Evolutionary conservation across 495 filamentous ascomycete species (phyloP).

Genomic region (Margaritispora aquatica): DNA sequence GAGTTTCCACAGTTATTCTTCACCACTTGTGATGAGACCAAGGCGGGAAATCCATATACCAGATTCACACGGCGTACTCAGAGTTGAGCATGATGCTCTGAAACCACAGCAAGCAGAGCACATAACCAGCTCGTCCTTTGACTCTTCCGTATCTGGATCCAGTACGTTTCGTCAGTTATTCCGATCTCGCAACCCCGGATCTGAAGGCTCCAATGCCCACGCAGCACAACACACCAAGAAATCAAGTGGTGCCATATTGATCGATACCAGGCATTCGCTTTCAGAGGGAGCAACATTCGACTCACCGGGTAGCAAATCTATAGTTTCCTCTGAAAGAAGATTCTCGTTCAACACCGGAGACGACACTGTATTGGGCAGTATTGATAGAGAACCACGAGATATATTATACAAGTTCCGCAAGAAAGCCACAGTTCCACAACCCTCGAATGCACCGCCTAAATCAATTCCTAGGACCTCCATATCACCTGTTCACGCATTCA

Average conservation of each 20-base stretch:
- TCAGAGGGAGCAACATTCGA: neutral
- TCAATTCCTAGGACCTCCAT: neutral
- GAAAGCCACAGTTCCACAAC: neutral
- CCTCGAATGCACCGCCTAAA: neutral
- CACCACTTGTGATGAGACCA: neutral
- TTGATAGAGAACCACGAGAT: neutral
- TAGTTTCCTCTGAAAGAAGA: neutral
- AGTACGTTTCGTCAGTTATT: neutral
- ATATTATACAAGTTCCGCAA: neutral
- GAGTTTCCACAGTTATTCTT: neutral
- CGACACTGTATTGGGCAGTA: constrained; percentile 3
- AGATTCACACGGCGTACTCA: neutral
- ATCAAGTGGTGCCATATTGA: no score
- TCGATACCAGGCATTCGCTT: neutral
- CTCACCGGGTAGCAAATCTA: neutral
- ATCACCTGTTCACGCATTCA: neutral
- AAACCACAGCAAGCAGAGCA: neutral
- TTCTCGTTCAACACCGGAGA: constrained; percentile 22
- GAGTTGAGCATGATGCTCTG: constrained; percentile 3
- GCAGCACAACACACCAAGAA: no score
- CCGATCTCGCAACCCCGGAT: neutral
- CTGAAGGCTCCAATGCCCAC: no score
- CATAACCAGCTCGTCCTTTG: neutral
- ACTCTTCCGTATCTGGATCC: constrained; percentile 8
- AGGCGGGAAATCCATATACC: neutral